phyloP scores from a whole-genome alignment of 2,329 filamentous ascomycete genomes.

The Madurella mycetomatis region DNA sequence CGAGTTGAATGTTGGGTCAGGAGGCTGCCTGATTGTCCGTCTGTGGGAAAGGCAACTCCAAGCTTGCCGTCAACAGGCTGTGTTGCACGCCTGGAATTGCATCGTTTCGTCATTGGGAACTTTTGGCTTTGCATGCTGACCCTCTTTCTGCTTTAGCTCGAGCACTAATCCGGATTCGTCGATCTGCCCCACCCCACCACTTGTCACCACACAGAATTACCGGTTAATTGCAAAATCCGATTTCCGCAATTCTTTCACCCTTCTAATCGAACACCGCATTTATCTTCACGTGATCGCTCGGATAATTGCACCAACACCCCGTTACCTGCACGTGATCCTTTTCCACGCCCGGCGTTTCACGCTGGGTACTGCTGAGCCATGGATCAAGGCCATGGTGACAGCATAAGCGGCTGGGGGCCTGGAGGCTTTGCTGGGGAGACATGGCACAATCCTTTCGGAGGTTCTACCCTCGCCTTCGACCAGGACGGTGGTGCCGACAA shows the following conservation, averaged over 20 bases:
- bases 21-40: background rate
- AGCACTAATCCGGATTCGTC: constrained; percentile 10
- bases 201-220: background rate
- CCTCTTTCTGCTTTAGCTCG: background rate
- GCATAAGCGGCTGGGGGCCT: constrained; percentile 22
- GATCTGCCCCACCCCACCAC: background rate
- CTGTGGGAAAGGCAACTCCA: background rate
- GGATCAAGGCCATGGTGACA: constrained; percentile 21
- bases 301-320: background rate
- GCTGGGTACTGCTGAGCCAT: constrained; percentile 7
- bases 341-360: background rate
- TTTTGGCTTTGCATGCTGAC: constrained; percentile 8
- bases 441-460: constrained; percentile 21
- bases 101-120: background rate
- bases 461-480: constrained; percentile 14
- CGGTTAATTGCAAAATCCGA: constrained; percentile 5
- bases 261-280: background rate
- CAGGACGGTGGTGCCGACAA: constrained; percentile 11
- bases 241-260: background rate
- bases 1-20: background rate
- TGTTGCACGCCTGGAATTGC: background rate
- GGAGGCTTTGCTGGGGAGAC: constrained; percentile 12
- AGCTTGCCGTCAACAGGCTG: background rate
- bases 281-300: background rate
- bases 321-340: constrained; percentile 14